Evolutionary conservation across 495 filamentous ascomycete species (phyloP).

Genomic region (Talaromyces trachyspermus): DNA sequence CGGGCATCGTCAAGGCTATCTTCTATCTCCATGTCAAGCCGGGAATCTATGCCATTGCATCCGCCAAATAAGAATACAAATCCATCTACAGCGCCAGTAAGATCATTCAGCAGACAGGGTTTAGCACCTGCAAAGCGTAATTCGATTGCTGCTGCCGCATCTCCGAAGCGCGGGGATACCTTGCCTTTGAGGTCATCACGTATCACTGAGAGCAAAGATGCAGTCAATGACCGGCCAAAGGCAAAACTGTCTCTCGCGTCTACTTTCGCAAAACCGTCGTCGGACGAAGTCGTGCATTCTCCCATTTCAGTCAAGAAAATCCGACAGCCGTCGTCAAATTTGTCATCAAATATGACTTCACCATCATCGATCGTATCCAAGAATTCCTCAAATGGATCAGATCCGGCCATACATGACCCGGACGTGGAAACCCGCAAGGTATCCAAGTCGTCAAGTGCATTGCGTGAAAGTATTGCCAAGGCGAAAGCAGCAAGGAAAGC

Average conservation of each 20-base stretch:
- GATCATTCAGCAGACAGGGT: slow-evolving; percentile 19
- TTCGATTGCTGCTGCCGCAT: slow-evolving; percentile 17
- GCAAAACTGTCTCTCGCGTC: slow-evolving; percentile 49
- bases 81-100: slow-evolving; percentile 22
- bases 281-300: slow-evolving; percentile 32
- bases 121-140: slow-evolving; percentile 23
- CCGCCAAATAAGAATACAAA: neutral
- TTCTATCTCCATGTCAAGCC: slow-evolving; percentile 2
- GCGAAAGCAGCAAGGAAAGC: slow-evolving; percentile 79
- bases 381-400: slow-evolving; percentile 23
- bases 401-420: slow-evolving; percentile 14
- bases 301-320: slow-evolving; percentile 44
- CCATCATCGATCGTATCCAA: slow-evolving; percentile 27
- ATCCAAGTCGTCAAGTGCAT: slow-evolving; percentile 67
- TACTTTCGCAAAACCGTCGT: slow-evolving; percentile 45
- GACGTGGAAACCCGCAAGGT: slow-evolving; percentile 32
- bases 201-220: slow-evolving; percentile 42
- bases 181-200: slow-evolving; percentile 17
- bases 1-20: slow-evolving; percentile 2
- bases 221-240: slow-evolving; percentile 36
- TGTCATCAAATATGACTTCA: slow-evolving; percentile 18
- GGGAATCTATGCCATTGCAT: neutral
- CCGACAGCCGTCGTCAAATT: slow-evolving; percentile 24
- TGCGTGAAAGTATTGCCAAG: slow-evolving; percentile 88
- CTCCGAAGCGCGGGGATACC: slow-evolving; percentile 28